Evolutionary conservation across 148 eudicot genomes (phyloP).

Genomic region (Arbutus unedo): DNA sequence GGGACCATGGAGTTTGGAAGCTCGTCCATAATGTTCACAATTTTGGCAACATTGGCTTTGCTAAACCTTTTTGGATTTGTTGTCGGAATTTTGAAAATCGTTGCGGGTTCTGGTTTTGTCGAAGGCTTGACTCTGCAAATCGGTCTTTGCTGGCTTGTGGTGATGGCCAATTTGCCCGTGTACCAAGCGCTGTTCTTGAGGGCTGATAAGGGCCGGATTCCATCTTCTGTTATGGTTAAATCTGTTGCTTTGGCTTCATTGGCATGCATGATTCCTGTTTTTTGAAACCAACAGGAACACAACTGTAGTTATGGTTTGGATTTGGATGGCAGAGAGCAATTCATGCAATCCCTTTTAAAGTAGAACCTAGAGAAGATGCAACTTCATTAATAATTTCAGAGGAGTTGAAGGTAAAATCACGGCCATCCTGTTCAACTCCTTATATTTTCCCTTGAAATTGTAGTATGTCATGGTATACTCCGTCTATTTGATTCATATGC

Average conservation of each 20-base stretch:
- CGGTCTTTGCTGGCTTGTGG: conserved; percentile 21
- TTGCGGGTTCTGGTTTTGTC: not conserved
- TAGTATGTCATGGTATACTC: too few relatives aligned
- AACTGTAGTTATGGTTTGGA: not conserved
- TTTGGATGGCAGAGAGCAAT: too few relatives aligned
- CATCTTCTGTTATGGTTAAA: conserved; percentile 30
- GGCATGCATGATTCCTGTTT: conserved; percentile 24
- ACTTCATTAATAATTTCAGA: too few relatives aligned
- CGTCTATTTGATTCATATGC: too few relatives aligned
- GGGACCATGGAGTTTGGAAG: conserved; percentile 40
- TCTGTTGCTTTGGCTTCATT: conserved; percentile 28
- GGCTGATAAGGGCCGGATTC: conserved; percentile 33
- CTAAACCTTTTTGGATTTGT: conserved; percentile 27
- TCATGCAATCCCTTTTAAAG: too few relatives aligned
- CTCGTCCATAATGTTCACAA: conserved; percentile 26
- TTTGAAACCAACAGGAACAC: not conserved
- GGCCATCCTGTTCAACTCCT: too few relatives aligned
- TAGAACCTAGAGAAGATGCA: too few relatives aligned
- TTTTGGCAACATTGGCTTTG: conserved; percentile 26
- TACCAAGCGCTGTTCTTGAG: conserved; percentile 38
- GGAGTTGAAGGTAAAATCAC: too few relatives aligned
- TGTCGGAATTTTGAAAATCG: conserved; percentile 11
- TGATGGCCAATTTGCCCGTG: conserved; percentile 30
- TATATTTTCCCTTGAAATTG: too few relatives aligned
- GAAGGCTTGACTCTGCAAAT: conserved; percentile 19